Base-by-base conservation (phyloP, 305 asterid genomes). In the Withania somnifera region DNA sequence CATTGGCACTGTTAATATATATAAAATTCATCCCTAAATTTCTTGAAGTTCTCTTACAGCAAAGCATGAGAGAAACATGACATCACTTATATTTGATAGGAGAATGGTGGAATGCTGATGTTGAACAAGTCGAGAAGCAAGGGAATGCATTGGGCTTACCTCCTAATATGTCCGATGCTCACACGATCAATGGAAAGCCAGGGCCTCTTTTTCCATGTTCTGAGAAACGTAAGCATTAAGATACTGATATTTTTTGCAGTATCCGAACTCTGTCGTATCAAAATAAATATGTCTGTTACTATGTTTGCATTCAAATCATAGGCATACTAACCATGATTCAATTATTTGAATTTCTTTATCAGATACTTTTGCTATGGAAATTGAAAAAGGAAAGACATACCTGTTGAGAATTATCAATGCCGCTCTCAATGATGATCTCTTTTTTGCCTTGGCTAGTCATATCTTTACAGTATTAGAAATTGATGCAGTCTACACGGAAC, bases 191-290 rank as follows among this genome's bases (percentile, higher is more conserved):
- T 11, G 94, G 94, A 28, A 87, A 86, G 81, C 90, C 94, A 0
- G 94, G 94, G 30, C 94, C 94, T 19, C 88, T 89, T 28, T 90
- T 85, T 78, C 90, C 91, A 1, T 90, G 94, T 51, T 85, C 88
- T 38, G 91, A 86, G 15, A 89, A 86, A 89, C 67, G 93, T 90
- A 86, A 8, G 80, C 8, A 32, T 22, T 28, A 32, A 30, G 34
- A 2, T 53, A 69, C n/a, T 42, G 13, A 82, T 10, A 17, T 26
- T 38, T 28, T 14, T n/a, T 6, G 0, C 14, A 45, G 57, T 71
- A 22, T 42, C 22, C n/a, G 7, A 71, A 71, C 15, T 38, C 20
- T 42, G 15, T 45, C 10, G 11, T 24, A 71, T 71, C 14, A 71
- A 24, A 15, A 1, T 7, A 68, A 19, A 19, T 36, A 32, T 9